Conservation (phyloP, 2,329 filamentous ascomycete genomes). For the Penicillium sp. region DNA sequence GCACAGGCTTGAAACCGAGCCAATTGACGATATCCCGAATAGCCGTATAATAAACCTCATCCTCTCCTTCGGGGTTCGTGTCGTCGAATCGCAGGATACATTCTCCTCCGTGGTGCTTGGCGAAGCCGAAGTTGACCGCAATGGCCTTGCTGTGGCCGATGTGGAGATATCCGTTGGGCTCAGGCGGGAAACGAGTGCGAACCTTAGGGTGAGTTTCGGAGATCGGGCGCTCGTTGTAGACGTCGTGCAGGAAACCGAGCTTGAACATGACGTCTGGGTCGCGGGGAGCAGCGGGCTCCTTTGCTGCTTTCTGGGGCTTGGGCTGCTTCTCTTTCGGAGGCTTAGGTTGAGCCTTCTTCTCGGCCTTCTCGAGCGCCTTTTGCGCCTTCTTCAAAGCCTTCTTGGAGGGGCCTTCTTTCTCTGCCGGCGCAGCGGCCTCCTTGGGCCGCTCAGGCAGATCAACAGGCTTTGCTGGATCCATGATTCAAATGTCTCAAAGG, state of each 20-base stretch:
- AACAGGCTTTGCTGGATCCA: conserved; percentile 30
- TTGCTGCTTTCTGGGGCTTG: conserved; percentile 39
- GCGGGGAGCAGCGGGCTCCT: conserved; percentile 33
- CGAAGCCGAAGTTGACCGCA: conserved; percentile 94
- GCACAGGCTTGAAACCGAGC: conserved; percentile 78
- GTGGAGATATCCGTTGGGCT: conserved; percentile 92
- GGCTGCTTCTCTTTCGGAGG: conserved; percentile 56
- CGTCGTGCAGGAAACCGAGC: conserved; percentile 73
- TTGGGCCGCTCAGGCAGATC: conserved; percentile 27
- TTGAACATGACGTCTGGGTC: conserved; percentile 74
- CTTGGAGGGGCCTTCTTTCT: conserved; percentile 39
- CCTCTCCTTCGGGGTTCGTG: conserved; percentile 91
- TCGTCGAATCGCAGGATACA: conserved; percentile 86
- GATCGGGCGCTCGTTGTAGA: conserved; percentile 68
- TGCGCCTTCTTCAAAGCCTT: conserved; percentile 54
- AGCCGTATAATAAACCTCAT: conserved; percentile 85
- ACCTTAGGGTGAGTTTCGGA: conserved; percentile 41
- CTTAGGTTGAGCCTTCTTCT: conserved; percentile 39
- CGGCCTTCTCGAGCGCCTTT: conserved; percentile 34
- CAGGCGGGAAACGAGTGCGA: conserved; percentile 76
- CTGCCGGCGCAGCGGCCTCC: conserved; percentile 7
- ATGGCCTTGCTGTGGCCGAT: conserved; percentile 96
- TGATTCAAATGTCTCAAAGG: conserved; percentile 14
- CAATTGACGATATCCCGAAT: conserved; percentile 87
- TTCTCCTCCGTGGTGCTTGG: conserved; percentile 77